Evolutionary conservation across 768 basidiomycete genomes (phyloP).

Genomic region (Kwoniella pini): DNA sequence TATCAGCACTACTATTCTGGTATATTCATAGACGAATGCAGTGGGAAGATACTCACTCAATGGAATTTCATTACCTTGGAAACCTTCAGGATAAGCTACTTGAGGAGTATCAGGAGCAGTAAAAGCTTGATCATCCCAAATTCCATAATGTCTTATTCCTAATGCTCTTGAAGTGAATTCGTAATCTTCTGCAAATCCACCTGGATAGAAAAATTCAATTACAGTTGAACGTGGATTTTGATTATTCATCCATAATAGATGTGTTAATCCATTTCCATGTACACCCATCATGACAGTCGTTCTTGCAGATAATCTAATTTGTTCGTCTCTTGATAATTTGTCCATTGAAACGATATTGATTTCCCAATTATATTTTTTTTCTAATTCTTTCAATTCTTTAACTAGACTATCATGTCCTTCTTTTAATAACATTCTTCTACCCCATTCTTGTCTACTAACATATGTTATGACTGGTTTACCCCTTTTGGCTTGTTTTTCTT

Average conservation of each 20-base stretch:
- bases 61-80: constrained; percentile 86
- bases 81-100: constrained; percentile 78
- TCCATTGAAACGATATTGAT: constrained; percentile 84
- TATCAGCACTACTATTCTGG: background rate
- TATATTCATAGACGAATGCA: background rate
- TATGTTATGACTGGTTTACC: constrained; percentile 85
- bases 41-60: constrained; percentile 60
- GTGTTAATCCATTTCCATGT: constrained; percentile 62
- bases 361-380: constrained; percentile 75
- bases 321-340: constrained; percentile 73
- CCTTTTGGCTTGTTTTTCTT: constrained; percentile 52
- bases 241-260: constrained; percentile 79
- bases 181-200: constrained; percentile 81
- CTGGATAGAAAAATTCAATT: constrained; percentile 80
- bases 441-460: constrained; percentile 85
- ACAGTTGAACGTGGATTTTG: constrained; percentile 70
- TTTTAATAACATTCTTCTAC: constrained; percentile 72
- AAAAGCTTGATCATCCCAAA: constrained; percentile 79
- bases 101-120: constrained; percentile 71
- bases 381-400: constrained; percentile 67
- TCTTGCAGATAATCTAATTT: constrained; percentile 74
- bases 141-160: constrained; percentile 76
- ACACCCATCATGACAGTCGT: constrained; percentile 66
- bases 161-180: constrained; percentile 77
- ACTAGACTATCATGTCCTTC: constrained; percentile 80